Conservation (phyloP, 2,329 filamentous ascomycete species). For the Alternaria dauci region DNA sequence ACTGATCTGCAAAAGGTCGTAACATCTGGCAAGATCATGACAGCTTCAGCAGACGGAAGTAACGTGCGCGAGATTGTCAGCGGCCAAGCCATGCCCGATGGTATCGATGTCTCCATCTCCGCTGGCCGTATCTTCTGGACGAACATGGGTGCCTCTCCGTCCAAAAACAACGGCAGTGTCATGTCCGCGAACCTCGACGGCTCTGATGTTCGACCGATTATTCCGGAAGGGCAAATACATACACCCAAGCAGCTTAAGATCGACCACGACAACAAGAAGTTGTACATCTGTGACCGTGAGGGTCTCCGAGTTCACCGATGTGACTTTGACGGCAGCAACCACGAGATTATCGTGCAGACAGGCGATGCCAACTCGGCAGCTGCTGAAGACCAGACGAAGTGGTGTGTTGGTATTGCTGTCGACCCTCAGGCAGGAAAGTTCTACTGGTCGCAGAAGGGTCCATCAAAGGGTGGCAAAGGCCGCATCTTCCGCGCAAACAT, state of each 20-base stretch:
- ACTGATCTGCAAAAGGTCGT: slow-evolving; percentile 1
- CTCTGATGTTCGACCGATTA: slow-evolving; percentile 53
- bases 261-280: slow-evolving; percentile 13
- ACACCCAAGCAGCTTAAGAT: slow-evolving; percentile 57
- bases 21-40: slow-evolving; percentile 19
- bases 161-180: slow-evolving; percentile 54
- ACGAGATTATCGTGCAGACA: slow-evolving; percentile 23
- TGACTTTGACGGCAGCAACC: slow-evolving; percentile 20
- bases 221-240: slow-evolving; percentile 50
- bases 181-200: slow-evolving; percentile 61
- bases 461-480: slow-evolving; percentile 60
- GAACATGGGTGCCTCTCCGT: slow-evolving; percentile 27
- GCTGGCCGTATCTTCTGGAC: slow-evolving; percentile 44
- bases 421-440: slow-evolving; percentile 55
- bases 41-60: slow-evolving; percentile 11
- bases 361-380: background rate
- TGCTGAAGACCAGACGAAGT: slow-evolving; percentile 50
- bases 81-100: slow-evolving; percentile 38
- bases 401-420: slow-evolving; percentile 66
- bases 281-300: slow-evolving; percentile 53
- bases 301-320: slow-evolving; percentile 50
- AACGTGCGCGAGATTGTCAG: slow-evolving; percentile 15
- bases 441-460: slow-evolving; percentile 70
- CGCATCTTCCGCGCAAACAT: slow-evolving; percentile 62
- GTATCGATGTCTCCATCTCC: slow-evolving; percentile 38